Conservation (phyloP, 2,329 filamentous ascomycete genomes). For the Torrubiella hemipterigena region DNA sequence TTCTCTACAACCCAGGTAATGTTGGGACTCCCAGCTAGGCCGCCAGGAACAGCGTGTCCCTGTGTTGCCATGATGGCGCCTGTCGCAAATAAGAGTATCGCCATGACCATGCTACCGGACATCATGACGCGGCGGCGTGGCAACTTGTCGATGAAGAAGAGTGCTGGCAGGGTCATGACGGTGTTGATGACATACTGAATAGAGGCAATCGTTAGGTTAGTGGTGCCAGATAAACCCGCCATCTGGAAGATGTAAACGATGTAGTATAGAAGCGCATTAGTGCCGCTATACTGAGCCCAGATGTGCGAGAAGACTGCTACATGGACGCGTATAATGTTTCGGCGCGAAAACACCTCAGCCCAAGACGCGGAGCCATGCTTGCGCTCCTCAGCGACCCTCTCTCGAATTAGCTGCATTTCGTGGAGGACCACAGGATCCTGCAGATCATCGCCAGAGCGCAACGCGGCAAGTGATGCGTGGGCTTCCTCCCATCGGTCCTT, state of each 20-base stretch:
- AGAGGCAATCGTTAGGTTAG: constrained; percentile 35
- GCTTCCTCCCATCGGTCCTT: constrained; percentile 45
- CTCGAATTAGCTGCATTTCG: constrained; percentile 39
- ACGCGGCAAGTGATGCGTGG: constrained; percentile 33
- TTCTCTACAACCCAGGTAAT: constrained; percentile 9
- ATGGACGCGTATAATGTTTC: constrained; percentile 32
- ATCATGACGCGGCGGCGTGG: constrained; percentile 52
- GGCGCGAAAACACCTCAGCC: constrained; percentile 24
- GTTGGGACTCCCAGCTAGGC: constrained; percentile 28
- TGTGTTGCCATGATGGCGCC: constrained; percentile 33
- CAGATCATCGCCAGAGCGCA: constrained; percentile 40
- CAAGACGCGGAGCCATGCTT: constrained; percentile 10
- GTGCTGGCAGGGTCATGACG: constrained; percentile 32
- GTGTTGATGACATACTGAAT: constrained; percentile 41
- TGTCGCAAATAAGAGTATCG: constrained; percentile 37
- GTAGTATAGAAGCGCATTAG: constrained; percentile 42
- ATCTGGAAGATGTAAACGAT: constrained; percentile 23
- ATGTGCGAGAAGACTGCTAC: constrained; percentile 34
- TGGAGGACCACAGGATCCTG: constrained; percentile 40
- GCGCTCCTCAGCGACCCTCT: constrained; percentile 10
- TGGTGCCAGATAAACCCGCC: constrained; percentile 19
- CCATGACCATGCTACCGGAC: constrained; percentile 51
- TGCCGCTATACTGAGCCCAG: constrained; percentile 36
- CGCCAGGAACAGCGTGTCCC: constrained; percentile 24
- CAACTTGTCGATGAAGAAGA: constrained; percentile 37